Base-by-base conservation (phyloP, 140 eudicot genomes). In the Cichorium intybus region DNA sequence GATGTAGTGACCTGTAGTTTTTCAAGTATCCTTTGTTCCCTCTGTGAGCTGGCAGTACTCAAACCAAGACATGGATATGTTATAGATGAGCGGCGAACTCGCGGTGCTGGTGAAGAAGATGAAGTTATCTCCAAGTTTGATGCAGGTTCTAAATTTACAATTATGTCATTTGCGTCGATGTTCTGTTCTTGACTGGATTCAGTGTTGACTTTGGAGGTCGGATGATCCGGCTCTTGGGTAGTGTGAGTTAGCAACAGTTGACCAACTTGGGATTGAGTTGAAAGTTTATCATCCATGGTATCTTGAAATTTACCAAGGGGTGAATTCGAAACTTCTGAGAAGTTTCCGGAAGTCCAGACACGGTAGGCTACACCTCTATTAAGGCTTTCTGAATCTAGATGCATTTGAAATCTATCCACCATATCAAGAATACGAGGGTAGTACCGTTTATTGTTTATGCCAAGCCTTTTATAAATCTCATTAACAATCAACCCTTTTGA, bases 21-120 rank as follows among this genome's bases (percentile, higher is more conserved):
- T 80, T 83, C 87, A 68, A 85, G 86, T 75, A 92, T 88, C 65
- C 83, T 73, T 48, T 81, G 89, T 84, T 92, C 99, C 81, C 96
- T 83, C 51, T 26, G 73, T 35, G 77, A 70, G 70, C 83, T 81
- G 73, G 64, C 60, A 50, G 83, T 72, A 60, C 34, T 75, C 45
- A 66, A 50, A 49, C 79, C 81, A 50, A 88, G 85, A 68, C 95
- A 80, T 62, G 96, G 93, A 83, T 85, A 92, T 41, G 48, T 81
- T 62, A 0, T 76, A 70, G 77, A 76, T 16, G 91, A 82, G 39
- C 85, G 79, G 49, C 78, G 90, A 60, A 56, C 63, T 6, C 70
- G 51, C 37, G 64, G 67, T 29, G 72, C 69, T 17, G 87, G 60
- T 61, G 66, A 59, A 74, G 74, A 53, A 63, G 47, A 47, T 29